These are phyloP conservation scores for Omphalotus olearius DNA, from an alignment of 1,284 basidiomycete genomes.

Conservation along the genomic window DNA sequence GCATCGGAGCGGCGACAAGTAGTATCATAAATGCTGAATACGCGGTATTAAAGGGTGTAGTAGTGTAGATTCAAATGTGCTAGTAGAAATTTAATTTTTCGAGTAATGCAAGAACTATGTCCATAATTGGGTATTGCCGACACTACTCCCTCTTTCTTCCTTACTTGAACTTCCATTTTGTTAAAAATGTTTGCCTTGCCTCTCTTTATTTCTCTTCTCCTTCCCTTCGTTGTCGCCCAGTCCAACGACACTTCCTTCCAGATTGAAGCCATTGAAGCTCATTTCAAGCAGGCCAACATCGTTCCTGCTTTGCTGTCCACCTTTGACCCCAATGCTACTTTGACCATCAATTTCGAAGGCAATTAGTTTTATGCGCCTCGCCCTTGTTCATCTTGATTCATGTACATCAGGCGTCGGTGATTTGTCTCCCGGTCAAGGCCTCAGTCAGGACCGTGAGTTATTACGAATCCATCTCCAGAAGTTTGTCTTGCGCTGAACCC, in stretches of 20 bases:
- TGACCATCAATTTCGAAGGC: slow-evolving; percentile 49
- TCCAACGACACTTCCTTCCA: slow-evolving; percentile 31
- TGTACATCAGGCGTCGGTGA: slow-evolving; percentile 34
- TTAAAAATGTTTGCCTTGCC: slow-evolving; percentile 29
- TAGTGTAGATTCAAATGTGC: slow-evolving; percentile 18
- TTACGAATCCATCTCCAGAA: background rate
- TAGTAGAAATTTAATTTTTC: background rate
- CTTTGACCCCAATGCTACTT: slow-evolving; percentile 53
- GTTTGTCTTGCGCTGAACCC: slow-evolving; percentile 11
- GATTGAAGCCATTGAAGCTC: slow-evolving; percentile 53
- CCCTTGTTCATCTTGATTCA: background rate
- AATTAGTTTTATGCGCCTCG: slow-evolving; percentile 2
- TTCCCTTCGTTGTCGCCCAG: slow-evolving; percentile 43
- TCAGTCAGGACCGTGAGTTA: slow-evolving; percentile 51
- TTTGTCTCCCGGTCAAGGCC: slow-evolving; percentile 54
- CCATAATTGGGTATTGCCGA: background rate
- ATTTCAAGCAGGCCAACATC: slow-evolving; percentile 54
- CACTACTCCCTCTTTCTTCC: background rate
- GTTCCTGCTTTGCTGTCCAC: slow-evolving; percentile 52
- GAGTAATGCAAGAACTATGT: background rate
- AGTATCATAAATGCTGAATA: slow-evolving; percentile 98
- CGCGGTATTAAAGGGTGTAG: slow-evolving; percentile 80
- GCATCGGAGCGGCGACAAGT: slow-evolving; percentile 94
- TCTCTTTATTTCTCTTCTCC: slow-evolving; percentile 30
- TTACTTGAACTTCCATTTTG: background rate